Evolutionary conservation across 2,329 filamentous ascomycete genomes (phyloP).

Genomic region (Chaetomium olivaceum): DNA sequence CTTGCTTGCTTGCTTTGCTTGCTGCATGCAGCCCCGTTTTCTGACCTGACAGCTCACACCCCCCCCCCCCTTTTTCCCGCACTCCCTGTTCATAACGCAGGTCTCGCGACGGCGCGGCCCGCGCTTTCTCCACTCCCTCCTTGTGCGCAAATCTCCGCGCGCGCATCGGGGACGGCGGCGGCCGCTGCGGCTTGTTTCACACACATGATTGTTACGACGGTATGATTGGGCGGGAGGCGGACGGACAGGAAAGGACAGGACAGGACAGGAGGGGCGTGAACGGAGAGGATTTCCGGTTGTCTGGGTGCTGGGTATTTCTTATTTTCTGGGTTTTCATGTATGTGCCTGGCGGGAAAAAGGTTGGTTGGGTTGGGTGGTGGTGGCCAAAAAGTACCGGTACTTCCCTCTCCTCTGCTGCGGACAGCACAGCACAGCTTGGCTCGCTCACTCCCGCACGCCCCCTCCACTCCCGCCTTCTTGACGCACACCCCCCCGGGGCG

Average conservation of each 20-base stretch:
- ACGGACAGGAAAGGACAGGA: not conserved
- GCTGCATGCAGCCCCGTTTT: conserved; percentile 16
- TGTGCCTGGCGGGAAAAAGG: not conserved
- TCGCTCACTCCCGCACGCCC: too few species aligned
- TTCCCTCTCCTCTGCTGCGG: not conserved
- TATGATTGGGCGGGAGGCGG: conserved; percentile 53
- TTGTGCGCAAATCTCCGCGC: conserved; percentile 3
- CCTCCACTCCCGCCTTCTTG: not conserved
- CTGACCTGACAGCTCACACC: conserved; percentile 31
- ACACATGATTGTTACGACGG: conserved; percentile 44
- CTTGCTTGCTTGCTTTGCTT: not conserved
- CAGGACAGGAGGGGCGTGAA: not conserved
- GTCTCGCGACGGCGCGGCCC: conserved; percentile 31
- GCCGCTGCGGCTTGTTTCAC: conserved; percentile 47
- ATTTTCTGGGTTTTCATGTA: not conserved
- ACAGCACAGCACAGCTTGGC: too few species aligned
- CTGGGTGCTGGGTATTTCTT: not conserved
- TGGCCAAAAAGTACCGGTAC: conserved; percentile 13
- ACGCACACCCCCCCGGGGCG: conserved; percentile 9
- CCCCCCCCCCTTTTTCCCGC: conserved; percentile 27
- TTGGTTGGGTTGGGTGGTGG: not conserved
- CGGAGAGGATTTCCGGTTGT: not conserved
- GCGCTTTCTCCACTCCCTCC: conserved; percentile 20
- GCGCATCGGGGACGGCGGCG: conserved; percentile 24
- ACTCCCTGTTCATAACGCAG: conserved; percentile 29